Base-by-base conservation (phyloP, 108 stramenopile genomes). In the Epithemia pelagica region DNA sequence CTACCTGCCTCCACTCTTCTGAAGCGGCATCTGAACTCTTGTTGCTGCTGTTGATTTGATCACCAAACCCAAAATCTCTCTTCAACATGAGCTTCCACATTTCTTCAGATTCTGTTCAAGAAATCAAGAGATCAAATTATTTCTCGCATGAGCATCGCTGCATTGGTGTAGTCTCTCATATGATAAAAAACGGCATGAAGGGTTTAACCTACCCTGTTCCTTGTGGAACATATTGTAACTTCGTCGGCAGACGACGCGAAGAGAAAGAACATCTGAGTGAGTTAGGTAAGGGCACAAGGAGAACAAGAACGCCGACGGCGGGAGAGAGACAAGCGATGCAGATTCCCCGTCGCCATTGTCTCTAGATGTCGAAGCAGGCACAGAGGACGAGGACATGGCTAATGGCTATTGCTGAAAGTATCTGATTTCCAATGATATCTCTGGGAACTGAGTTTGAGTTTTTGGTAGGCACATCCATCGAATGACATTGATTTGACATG, bases 11-110 rank as follows among this genome's bases (percentile, higher is more conserved):
- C 69, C 69, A 69, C 10, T 28, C 58, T 0, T 61, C 52, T 22
- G 37, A 5, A 46, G 5, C 10, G 37, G 37, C 5, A 10, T 46
- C 37, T 10, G 5, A 5, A 15, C 37, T 46, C n/a, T 55, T 29
- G 15, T 54, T 55, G 18, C 30, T 5, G 3, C 46, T 7, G 10
- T 21, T 31, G 57, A 8, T n/a, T 10, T 22, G 18, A 2, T 28
- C 19, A 30, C 54, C 61, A 58, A 69, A 19, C 15, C 69, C 46
- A 69, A 69, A 69, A 27, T 69, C 61, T 29, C 69, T n/a, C 15
- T 31, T 51, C 52, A 69, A 60, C 27, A 62, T 2, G 8, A 26
- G n/a, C 18, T 54, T 54, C 69, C 69, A 69, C 1, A 69, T 10
- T 23, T 25, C 32, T 10, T 69, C 52, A 1, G 69, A 69, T 26